These are phyloP conservation scores for Lonicera japonica DNA, from an alignment of 129 eudicot genomes.

Conservation along the genomic window DNA sequence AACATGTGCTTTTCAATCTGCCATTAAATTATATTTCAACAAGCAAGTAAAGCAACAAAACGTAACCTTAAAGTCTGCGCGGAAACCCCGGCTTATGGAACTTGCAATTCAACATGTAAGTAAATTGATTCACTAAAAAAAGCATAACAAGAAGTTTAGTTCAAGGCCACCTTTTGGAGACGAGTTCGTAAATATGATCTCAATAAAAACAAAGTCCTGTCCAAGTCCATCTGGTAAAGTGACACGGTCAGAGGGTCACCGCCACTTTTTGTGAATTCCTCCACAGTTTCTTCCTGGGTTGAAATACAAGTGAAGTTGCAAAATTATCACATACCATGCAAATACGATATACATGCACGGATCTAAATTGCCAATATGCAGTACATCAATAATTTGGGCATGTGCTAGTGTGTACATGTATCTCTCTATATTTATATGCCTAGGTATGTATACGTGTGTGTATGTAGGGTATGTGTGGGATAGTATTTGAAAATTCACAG, in stretches of 20 bases:
- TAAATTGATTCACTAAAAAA: not conserved
- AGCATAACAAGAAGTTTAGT: not conserved
- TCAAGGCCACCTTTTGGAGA: constrained; percentile 65
- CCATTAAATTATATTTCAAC: constrained; percentile 7
- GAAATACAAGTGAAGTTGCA: not conserved
- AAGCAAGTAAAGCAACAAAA: not conserved
- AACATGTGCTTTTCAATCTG: constrained; percentile 81
- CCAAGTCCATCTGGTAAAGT: constrained; percentile 87
- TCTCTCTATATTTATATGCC: too few relatives aligned
- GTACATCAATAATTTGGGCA: not conserved
- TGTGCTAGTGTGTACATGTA: too few relatives aligned
- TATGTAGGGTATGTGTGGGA: too few relatives aligned
- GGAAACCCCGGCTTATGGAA: too few relatives aligned
- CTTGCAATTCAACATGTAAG: too few relatives aligned
- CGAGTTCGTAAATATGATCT: constrained; percentile 89
- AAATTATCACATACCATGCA: not conserved
- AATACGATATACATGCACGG: not conserved
- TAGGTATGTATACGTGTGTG: too few relatives aligned
- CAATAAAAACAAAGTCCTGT: constrained; percentile 72
- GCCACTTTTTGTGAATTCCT: constrained; percentile 52
- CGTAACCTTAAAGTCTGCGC: not conserved
- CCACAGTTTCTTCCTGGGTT: constrained; percentile 76
- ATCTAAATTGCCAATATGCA: not conserved
- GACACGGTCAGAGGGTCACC: constrained; percentile 84
- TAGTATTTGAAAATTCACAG: too few relatives aligned